Base-by-base conservation (phyloP, 2,329 filamentous ascomycete species). In the Aspergillus glaucus region DNA sequence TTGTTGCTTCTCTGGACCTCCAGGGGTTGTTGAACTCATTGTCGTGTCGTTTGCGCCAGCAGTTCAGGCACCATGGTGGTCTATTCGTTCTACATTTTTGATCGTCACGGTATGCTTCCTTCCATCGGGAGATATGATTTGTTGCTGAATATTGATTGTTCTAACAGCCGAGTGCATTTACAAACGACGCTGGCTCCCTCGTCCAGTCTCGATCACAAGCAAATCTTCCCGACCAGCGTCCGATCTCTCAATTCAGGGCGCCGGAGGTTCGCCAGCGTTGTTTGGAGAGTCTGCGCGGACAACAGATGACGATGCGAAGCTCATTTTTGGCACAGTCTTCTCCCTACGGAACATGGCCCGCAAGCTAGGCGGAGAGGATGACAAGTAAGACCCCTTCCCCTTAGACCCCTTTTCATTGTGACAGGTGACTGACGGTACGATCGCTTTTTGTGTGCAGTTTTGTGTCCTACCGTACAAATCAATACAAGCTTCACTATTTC, bases 401-500 rank as follows among this genome's bases (percentile, higher is more conserved):
- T 32, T 19, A 30, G 26, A 30, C 26, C 24, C 40, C 40, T 19
- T 26, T 7, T 44, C 37, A 19, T 14, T 40, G n/a, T 42, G 28
- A 8, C 17, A 43, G 21, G 17, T 10, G n/a, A 15, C 8, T 15
- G 36, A 37, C 42, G 43, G 52, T 66, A 49, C 64, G 48, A 22
- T 12, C 14, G n/a, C 10, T 7, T 44, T 43, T 36, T 47, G 10
- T 43, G 14, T 46, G 12, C 47, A 89, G 87, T 66, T 98, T 98
- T 70, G 86, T 98, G 60, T 89, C 86, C 59, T 98, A 88, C 73
- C 87, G 89, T 60, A 98, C 93, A 46, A 87, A 80, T 58, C 87
- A 95, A 71, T 98, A 98, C 79, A 96, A 96, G 74, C 81, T 98
- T 61, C 93, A 98, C 74, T 98, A 95, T 76, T 98, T 96, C 78